A percentile compares a stretch with the other conserved stretches of the same genome.
These are phyloP conservation scores for Cadophora luteo-olivacea DNA, from an alignment of 2,329 filamentous ascomycete genomes.

Conservation along the genomic window DNA sequence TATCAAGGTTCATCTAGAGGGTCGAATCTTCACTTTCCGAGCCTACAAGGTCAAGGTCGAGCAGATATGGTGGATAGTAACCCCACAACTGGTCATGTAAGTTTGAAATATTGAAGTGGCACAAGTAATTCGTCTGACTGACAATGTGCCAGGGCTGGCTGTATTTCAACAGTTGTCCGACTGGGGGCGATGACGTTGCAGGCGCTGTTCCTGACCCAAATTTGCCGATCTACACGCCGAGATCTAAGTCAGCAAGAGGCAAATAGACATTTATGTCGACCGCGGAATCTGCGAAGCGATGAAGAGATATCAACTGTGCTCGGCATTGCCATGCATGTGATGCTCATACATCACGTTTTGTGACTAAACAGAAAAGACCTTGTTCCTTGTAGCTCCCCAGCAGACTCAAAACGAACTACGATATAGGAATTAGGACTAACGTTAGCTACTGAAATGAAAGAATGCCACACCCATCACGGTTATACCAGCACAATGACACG, in stretches of 20 bases:
- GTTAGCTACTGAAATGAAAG: too few species aligned
- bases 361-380: too few species aligned
- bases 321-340: too few species aligned
- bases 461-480: too few species aligned
- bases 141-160: not conserved
- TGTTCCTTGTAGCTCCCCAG: too few species aligned
- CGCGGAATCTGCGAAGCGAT: not conserved
- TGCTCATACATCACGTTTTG: too few species aligned
- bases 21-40: not conserved
- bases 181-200: not conserved
- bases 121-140: not conserved
- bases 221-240: not conserved
- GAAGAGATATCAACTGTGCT: too few species aligned
- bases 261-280: not conserved
- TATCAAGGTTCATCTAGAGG: not conserved
- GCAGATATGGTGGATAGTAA: constrained; percentile 4
- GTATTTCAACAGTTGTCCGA: not conserved
- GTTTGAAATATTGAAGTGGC: not conserved
- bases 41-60: not conserved
- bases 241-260: not conserved
- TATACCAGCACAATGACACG: too few species aligned
- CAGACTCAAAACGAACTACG: too few species aligned
- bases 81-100: not conserved
- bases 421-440: too few species aligned
- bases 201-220: not conserved